Conservation (phyloP, 176 grass and related monocot species). For the Bothriochloa decipiens region DNA sequence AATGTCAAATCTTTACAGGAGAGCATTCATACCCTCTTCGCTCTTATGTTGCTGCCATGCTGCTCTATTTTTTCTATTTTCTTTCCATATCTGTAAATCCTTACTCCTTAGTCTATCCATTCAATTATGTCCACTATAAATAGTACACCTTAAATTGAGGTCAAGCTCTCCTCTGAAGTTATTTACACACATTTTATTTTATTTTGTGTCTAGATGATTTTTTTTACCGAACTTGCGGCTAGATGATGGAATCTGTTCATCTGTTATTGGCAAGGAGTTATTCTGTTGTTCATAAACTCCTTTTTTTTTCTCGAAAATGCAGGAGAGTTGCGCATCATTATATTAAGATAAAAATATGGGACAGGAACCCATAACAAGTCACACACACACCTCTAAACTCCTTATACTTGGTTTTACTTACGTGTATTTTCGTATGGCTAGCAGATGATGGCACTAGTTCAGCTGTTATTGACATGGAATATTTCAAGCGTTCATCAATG, state of each 20-base stretch:
- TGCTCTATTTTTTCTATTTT: constrained; percentile 13
- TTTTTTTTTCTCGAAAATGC: too few species aligned
- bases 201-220: too few species aligned
- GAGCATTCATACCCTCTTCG: not conserved
- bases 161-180: constrained; percentile 1
- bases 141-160: constrained; percentile 2
- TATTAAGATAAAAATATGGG: too few species aligned
- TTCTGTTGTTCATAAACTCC: constrained; percentile 31
- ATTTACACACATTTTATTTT: constrained; percentile 14
- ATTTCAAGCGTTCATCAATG: constrained; percentile 50
- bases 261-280: constrained; percentile 51
- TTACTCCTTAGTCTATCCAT: not conserved
- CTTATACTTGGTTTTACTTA: constrained; percentile 22
- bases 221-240: too few species aligned
- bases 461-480: constrained; percentile 58
- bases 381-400: not conserved
- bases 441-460: constrained; percentile 53
- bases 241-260: constrained; percentile 41
- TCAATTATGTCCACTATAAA: constrained; percentile 6
- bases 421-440: constrained; percentile 38
- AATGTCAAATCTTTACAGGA: constrained; percentile 7
- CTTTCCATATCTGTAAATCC: not conserved
- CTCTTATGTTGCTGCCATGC: not conserved
- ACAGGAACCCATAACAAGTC: too few species aligned
- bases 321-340: too few species aligned